Evolutionary conservation across 75 land plant species (phyloP), one percentile per base, ranked within the genome.

Genomic region (Ceratopteris richardii): DNA sequence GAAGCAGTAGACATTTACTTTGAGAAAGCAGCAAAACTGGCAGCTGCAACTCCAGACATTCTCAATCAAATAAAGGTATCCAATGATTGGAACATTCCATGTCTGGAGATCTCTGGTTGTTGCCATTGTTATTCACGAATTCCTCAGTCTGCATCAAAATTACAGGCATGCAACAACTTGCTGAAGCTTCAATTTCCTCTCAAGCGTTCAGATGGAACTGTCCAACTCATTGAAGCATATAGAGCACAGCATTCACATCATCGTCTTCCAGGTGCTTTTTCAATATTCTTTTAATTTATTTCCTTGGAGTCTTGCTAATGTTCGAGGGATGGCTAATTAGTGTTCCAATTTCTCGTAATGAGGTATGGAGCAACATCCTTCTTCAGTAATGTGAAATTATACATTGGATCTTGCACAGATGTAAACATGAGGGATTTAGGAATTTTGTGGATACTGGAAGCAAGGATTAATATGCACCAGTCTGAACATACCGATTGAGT

Each of bases 201-300:
- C 13, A 71, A 71, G 57, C 57, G 74, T 59, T 60, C 69, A 9
- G 44, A 64, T 51, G 68, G 74, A 24, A 58, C 74, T 23, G 74
- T 71, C 12, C 62, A 71, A 65, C 67, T 71, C 44, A 65, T 71
- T 59, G 74, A 71, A 60, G 74, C 74, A n/a, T 71, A 71, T 25
- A 58, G 74, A 42, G 74, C 74, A n/a, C 74, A 71, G 43, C 74
- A 71, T 60, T 71, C 74, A n/a, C 73, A 70, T 56, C 69, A 71
- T 58, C 66, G 63, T 28, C 74, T 58, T 41, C 74, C 74, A 29
- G 74, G 74, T 71, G 23, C 31, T 31, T 60, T 2, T 9, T n/a
- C n/a, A n/a, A n/a, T n/a, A n/a, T 60, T 1, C 21, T 56, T 17
- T 56, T 30, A n/a, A 25, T 27, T 17, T 56, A 10, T n/a, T n/a